These are phyloP conservation scores for Cryptococcus maquisensis DNA, from an alignment of 1,284 basidiomycete species.

Conservation along the genomic window DNA sequence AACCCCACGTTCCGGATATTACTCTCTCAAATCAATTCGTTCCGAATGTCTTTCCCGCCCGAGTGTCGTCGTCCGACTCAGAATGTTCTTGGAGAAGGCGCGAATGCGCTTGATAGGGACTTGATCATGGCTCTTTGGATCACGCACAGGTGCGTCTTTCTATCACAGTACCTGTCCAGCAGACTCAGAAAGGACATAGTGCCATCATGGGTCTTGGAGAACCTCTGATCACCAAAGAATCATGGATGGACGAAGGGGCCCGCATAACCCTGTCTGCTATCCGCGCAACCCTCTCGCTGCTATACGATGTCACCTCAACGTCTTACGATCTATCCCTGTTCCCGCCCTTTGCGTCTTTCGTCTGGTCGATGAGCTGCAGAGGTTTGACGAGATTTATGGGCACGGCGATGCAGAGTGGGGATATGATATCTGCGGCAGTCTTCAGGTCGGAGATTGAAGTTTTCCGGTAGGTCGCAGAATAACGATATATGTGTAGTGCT, in stretches of 20 bases:
- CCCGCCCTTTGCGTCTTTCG: constrained; percentile 19
- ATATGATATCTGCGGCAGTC: constrained; percentile 27
- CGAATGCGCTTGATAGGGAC: constrained; percentile 28
- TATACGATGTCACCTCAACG: constrained; percentile 42
- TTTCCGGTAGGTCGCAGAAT: constrained; percentile 25
- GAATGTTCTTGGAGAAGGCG: constrained; percentile 3
- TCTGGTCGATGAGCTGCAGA: constrained; percentile 26
- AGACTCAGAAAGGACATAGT: constrained; percentile 2
- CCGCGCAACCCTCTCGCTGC: constrained; percentile 36
- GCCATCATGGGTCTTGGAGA: constrained; percentile 33
- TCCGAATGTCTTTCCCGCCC: constrained; percentile 32
- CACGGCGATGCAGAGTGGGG: constrained; percentile 24
- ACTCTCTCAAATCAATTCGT: constrained; percentile 35
- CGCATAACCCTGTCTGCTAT: constrained; percentile 37
- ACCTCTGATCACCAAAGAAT: constrained; percentile 35
- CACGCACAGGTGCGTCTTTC: constrained; percentile 22
- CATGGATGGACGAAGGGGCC: constrained; percentile 34
- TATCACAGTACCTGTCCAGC: not conserved
- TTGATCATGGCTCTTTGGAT: constrained; percentile 30
- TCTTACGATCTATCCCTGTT: constrained; percentile 41
- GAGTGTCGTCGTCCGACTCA: constrained; percentile 31
- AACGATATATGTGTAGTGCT: not conserved
- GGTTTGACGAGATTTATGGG: constrained; percentile 35
- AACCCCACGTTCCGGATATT: constrained; percentile 29
- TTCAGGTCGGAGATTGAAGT: constrained; percentile 39